Evolutionary conservation across 2,329 filamentous ascomycete genomes (phyloP), one percentile per base, ranked within the genome.

Genomic region (Venturia oleaginea): DNA sequence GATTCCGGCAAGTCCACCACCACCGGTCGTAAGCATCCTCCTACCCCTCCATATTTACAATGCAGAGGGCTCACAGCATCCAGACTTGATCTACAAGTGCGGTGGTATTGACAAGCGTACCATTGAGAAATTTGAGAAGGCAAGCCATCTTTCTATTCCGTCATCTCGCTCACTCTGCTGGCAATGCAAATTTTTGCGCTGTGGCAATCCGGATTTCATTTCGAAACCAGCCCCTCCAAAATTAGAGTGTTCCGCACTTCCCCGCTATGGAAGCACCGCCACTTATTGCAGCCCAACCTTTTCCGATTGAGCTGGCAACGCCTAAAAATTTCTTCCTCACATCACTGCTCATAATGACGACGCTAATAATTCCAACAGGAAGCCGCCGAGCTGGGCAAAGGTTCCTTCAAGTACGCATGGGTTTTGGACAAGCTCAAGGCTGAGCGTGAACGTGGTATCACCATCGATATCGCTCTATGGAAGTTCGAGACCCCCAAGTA

Each of bases 41-140:
- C 61, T 65, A 68, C 55, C 37, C 51, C 17, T 24, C 57, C 7
- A 64, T 64, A 67, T 66, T 67, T 69, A 61, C 59, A 68, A 67
- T 69, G 71, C 67, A 74, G 71, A 71, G 72, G 22, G 51, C 71
- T 75, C 73, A 80, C 79, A 89, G 93, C 11, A 8, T 27, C 15
- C 76, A 81, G 79, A 82, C 86, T 88, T 99, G 88, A 97, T 99
- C 90, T 97, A 97, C 92, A 93, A 99, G 90, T 97, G 94, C 86
- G 94, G 94, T 89, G 94, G 94, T 91, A 99, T 97, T 79, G 94
- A 99, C 91, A 92, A 93, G 87, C 93, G 94, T 92, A 97, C 93
- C 82, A 99, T 99, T 80, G 94, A 99, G 90, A 99, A 99, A 90
- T 99, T 99, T 88, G 94, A 99, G 92, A 99, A 99, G 91, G 92